phyloP scores from a whole-genome alignment of 2,329 filamentous ascomycete genomes.

The Fonsecaea pedrosoi region DNA sequence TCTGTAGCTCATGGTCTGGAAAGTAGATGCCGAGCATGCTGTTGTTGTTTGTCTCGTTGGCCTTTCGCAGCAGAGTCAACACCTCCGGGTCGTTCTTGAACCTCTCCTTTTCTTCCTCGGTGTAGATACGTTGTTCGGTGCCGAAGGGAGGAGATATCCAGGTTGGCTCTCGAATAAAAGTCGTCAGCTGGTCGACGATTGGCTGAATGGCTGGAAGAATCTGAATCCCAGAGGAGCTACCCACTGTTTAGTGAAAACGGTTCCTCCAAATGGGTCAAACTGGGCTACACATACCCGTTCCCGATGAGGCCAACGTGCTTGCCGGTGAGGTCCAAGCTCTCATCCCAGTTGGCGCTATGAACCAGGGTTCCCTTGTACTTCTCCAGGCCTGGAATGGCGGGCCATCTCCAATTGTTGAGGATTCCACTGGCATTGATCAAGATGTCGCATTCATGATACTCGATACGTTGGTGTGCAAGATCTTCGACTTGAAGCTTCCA shows the following conservation, averaged over 20 bases:
- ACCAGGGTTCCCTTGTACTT: slow-evolving; percentile 47
- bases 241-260: slow-evolving; percentile 46
- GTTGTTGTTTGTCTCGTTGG: slow-evolving; percentile 36
- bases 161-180: slow-evolving; percentile 36
- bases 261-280: background rate
- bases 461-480: background rate
- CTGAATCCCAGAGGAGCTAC: slow-evolving; percentile 40
- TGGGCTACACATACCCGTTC: slow-evolving; percentile 26
- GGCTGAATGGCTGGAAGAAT: slow-evolving; percentile 46
- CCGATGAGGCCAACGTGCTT: slow-evolving; percentile 43
- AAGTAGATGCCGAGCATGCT: slow-evolving; percentile 32
- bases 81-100: slow-evolving; percentile 36
- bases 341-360: slow-evolving; percentile 45
- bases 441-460: slow-evolving; percentile 14
- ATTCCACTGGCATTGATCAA: slow-evolving; percentile 65
- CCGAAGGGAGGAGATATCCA: slow-evolving; percentile 29
- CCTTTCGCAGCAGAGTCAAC: slow-evolving; percentile 25
- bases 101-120: slow-evolving; percentile 27
- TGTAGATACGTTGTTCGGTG: slow-evolving; percentile 38
- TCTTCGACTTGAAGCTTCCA: slow-evolving; percentile 18
- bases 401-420: slow-evolving; percentile 56
- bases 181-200: slow-evolving; percentile 43
- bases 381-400: slow-evolving; percentile 46
- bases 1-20: background rate
- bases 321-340: slow-evolving; percentile 40